Evolutionary conservation across 768 basidiomycete species (phyloP).

Genomic region (Suillus lakei): DNA sequence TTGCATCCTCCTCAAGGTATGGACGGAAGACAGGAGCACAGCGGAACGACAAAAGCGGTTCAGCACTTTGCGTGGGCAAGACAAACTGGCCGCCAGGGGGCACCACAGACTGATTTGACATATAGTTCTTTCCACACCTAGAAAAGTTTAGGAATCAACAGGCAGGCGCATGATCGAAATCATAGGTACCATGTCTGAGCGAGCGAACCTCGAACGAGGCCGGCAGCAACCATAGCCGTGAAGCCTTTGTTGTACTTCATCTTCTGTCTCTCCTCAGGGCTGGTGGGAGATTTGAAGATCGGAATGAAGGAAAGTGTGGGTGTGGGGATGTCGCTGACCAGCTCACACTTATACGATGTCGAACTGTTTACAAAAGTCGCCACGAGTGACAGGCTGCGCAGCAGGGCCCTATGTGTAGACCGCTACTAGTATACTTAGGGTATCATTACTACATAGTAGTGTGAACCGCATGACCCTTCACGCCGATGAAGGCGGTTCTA

Average conservation of each 20-base stretch:
- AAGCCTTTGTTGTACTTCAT: conserved; percentile 23
- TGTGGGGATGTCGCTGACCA: neutral
- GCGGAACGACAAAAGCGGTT: conserved; percentile 49
- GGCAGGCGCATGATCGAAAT: neutral
- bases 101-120: conserved; percentile 43
- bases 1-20: conserved; percentile 48
- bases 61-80: conserved; percentile 35
- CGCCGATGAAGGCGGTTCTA: too few species aligned
- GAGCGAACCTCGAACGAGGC: conserved; percentile 12
- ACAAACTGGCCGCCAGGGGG: conserved; percentile 53
- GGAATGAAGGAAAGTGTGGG: neutral
- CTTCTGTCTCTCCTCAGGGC: neutral
- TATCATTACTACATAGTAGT: neutral
- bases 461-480: too few species aligned
- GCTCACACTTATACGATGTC: neutral
- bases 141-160: neutral
- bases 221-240: conserved; percentile 16
- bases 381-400: neutral
- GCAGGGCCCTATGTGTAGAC: neutral
- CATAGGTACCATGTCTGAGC: conserved; percentile 32
- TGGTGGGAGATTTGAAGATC: neutral
- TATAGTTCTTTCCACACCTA: conserved; percentile 60
- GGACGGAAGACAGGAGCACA: conserved; percentile 53
- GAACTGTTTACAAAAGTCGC: neutral
- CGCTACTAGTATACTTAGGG: neutral